Base-by-base conservation (phyloP, 495 filamentous ascomycete genomes). In the Annulohypoxylon maeteangense region DNA sequence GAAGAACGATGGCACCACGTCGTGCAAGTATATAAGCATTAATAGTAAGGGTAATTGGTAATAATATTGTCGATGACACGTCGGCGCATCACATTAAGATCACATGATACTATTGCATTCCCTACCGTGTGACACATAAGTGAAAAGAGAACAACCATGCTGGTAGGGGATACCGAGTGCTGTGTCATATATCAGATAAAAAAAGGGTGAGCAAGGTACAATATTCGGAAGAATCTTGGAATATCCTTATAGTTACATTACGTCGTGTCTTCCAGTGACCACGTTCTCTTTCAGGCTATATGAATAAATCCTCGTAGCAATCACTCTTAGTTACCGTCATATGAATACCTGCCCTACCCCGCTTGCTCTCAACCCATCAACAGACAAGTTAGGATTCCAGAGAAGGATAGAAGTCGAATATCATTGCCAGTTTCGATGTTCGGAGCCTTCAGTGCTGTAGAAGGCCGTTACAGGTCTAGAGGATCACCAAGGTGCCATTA, bases 1-100 rank as follows among this genome's bases (percentile, higher is more conserved):
- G 95, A 76, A 86, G 96, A 78, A 98, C 94, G 8, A 95, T 97
- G 92, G 96, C 95, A 69, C 94, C 95, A 14, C 85, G 95, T 69
- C 84, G 95, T 74, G 93, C 93, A 38, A 98, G 96, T 84, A 95
- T 99, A 66, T 95, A 78, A 73, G 20, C 7, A 56, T 42, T 20
- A 18, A 18, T 12, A 2, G 48, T 57, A 59, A 8, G 5, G 36
- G 34, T n/a, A 29, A 65, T 60, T 23, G 11, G 34, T 63, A 25
- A 61, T 56, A 20, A 29, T 18, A 47, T 12, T 11, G 1, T 47
- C 22, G 16, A 11, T n/a, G 25, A 50, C 31, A 61, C 59, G 27
- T 38, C 27, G 40, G 31, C 8, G 11, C 42, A 53, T 32, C 7
- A 16, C 7, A 51, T 40, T 27, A 6, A 6, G 7, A 38, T 23